Base-by-base conservation (phyloP, 2,329 filamentous ascomycete species). In the Coccinonectria pachysandricola region DNA sequence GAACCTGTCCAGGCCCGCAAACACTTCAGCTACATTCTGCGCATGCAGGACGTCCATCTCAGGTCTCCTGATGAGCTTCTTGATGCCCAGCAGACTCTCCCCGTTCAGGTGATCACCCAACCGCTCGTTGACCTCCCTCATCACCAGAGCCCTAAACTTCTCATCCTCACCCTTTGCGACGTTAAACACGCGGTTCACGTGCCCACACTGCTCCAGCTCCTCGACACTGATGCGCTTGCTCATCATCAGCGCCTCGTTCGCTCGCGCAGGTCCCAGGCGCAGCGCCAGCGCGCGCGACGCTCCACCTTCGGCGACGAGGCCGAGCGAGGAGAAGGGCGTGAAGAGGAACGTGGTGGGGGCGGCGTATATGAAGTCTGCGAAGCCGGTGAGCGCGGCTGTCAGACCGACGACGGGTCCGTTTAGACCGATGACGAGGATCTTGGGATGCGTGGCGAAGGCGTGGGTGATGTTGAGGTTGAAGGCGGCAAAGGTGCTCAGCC, bases 231-330 rank as follows among this genome's bases (percentile, higher is more conserved):
- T 82, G 22, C 76, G 68, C 54, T 80, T 82, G 46, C 80, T 86
- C 79, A 93, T 91, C 40, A 98, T 76, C 8, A 96, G 68, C 8
- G 91, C 88, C 64, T 96, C 91, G 49, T 92, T 93, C 7, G 86
- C 87, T 50, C 83, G 82, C 32, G 71, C 63, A 26, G 85, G 69
- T 1, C 91, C 91, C 13, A 96, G 64, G 1, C 88, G 65, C 44
- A 79, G 70, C 9, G 91, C 83, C 31, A 96, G 79, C 1, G 78
- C 84, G 29, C 75, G 64, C 10, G 76, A 84, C 1, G 86, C 76
- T 23, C 79, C 84, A 20, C 88, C 91, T 60, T 96, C 91, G 28
- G 86, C 71, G 1, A 96, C 87, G 1, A 98, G 71, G 2, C 91
- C 88, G 1, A 96, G 69, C 1, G 82, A 88, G 4, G 78, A 79